Evolutionary conservation across 2,329 filamentous ascomycete species (phyloP).

Genomic region (Ramularia endophylla): DNA sequence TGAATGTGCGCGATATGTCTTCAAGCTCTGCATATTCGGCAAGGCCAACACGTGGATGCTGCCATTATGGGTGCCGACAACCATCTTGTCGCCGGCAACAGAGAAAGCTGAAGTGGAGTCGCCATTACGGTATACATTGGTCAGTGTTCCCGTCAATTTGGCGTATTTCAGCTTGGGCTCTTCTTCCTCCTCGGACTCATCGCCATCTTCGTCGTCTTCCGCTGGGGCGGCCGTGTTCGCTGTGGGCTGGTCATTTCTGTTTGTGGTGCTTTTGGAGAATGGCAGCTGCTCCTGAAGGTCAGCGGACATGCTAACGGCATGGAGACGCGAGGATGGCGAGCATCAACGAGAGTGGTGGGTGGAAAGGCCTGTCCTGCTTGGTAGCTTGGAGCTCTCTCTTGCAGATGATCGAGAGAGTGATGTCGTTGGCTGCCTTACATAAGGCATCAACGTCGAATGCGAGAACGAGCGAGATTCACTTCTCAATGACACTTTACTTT

Average conservation of each 20-base stretch:
- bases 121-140: conserved; percentile 81
- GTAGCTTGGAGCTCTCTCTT: not conserved
- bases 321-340: conserved; percentile 6
- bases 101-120: conserved; percentile 90
- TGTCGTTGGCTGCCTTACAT: not conserved
- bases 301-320: conserved; percentile 35
- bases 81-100: conserved; percentile 95
- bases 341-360: not conserved
- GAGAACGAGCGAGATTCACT: not conserved
- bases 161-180: conserved; percentile 93
- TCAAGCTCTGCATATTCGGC: conserved; percentile 72
- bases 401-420: not conserved
- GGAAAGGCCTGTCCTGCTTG: not conserved
- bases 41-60: conserved; percentile 88
- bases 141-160: conserved; percentile 73
- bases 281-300: conserved; percentile 22
- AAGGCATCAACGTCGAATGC: not conserved
- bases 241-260: conserved; percentile 3
- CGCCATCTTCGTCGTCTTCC: conserved; percentile 32
- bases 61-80: conserved; percentile 92
- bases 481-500: no score
- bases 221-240: conserved; percentile 24
- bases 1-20: conserved; percentile 86
- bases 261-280: conserved; percentile 3
- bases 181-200: conserved; percentile 70